Evolutionary conservation across 2,329 filamentous ascomycete genomes (phyloP).

Genomic region (Pseudogymnoascus sp.): DNA sequence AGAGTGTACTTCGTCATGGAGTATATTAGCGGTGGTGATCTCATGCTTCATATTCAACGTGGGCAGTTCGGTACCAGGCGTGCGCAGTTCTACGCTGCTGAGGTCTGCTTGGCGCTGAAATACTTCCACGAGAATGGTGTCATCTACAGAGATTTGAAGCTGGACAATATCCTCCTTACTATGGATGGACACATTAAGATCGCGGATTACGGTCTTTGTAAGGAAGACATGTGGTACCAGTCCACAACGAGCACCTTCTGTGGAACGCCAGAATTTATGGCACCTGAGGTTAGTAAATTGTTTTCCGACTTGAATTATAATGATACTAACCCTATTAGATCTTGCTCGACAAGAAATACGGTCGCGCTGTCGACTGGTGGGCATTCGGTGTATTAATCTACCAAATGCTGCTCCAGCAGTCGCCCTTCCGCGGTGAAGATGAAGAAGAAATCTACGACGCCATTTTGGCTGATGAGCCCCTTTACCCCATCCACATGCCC

Average conservation of each 20-base stretch:
- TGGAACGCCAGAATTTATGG: slow-evolving; percentile 99
- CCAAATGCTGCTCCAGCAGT: slow-evolving; percentile 98
- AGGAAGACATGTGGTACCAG: slow-evolving; percentile 99
- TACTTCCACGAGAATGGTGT: slow-evolving; percentile 99
- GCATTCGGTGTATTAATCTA: slow-evolving; percentile 98
- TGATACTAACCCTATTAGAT: slow-evolving; percentile 52
- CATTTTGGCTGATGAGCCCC: slow-evolving; percentile 91
- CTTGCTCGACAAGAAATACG: slow-evolving; percentile 95
- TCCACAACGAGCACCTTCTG: slow-evolving; percentile 97
- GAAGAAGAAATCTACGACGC: slow-evolving; percentile 99
- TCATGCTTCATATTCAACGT: slow-evolving; percentile 98
- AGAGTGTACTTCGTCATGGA: slow-evolving; percentile 99
- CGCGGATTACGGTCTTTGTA: slow-evolving; percentile 96
- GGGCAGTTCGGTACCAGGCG: slow-evolving; percentile 93
- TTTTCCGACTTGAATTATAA: slow-evolving; percentile 10
- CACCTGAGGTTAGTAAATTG: slow-evolving; percentile 66
- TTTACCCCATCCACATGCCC: slow-evolving; percentile 98
- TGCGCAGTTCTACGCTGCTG: slow-evolving; percentile 97
- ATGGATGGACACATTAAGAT: slow-evolving; percentile 98
- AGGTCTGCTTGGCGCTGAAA: slow-evolving; percentile 93
- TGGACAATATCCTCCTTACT: slow-evolving; percentile 86
- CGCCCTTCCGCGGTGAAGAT: slow-evolving; percentile 95
- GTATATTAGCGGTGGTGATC: slow-evolving; percentile 94
- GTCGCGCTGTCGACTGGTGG: slow-evolving; percentile 98
- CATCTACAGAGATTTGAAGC: slow-evolving; percentile 80